These are phyloP conservation scores for Tetrastigma voinierianum DNA, from an alignment of 164 flowering plant genomes.

Conservation along the genomic window DNA sequence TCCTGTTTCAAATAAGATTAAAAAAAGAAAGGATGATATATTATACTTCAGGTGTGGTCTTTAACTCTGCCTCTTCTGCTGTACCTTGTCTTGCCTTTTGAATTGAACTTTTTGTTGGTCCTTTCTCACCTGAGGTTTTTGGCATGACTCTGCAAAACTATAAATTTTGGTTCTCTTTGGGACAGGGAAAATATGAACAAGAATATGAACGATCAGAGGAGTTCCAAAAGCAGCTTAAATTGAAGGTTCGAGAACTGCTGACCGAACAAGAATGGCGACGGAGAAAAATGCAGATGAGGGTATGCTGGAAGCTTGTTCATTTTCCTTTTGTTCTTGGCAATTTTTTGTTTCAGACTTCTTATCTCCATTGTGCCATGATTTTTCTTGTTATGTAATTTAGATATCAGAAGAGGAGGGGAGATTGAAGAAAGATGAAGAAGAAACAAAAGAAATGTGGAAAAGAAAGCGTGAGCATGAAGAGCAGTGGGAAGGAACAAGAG, in stretches of 20 bases:
- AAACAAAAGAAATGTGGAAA: slow-evolving; percentile 96
- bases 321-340: background rate
- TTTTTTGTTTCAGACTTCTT: background rate
- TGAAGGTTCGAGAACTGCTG: slow-evolving; percentile 79
- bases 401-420: slow-evolving; percentile 98
- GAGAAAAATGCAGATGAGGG: slow-evolving; percentile 98
- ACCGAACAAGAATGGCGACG: slow-evolving; percentile 99
- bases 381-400: slow-evolving; percentile 31
- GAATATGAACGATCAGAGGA: slow-evolving; percentile 78
- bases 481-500: slow-evolving; percentile 99
- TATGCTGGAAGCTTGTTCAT: slow-evolving; percentile 22
- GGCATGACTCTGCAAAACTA: too few species aligned
- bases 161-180: background rate
- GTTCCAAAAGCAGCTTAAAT: slow-evolving; percentile 74
- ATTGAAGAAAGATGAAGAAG: slow-evolving; percentile 96
- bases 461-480: slow-evolving; percentile 98
- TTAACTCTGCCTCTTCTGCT: background rate
- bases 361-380: background rate
- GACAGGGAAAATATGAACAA: slow-evolving; percentile 90
- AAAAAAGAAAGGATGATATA: background rate
- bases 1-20: too few species aligned
- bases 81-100: background rate
- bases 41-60: background rate
- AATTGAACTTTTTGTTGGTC: background rate
- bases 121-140: background rate